phyloP scores from a whole-genome alignment of 306 rosid genomes.

The Malus asiatica region DNA sequence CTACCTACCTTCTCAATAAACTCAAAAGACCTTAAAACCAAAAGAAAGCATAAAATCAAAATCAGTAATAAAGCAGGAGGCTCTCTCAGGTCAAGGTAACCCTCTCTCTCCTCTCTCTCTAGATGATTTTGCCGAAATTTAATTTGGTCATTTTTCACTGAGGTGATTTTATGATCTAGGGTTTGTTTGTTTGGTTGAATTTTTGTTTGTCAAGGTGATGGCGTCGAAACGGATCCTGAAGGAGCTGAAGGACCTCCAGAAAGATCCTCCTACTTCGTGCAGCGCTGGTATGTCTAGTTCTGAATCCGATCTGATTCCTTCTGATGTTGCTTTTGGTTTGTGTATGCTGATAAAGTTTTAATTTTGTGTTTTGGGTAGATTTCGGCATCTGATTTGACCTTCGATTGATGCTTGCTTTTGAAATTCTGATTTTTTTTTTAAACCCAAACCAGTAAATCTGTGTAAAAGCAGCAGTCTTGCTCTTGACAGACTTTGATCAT shows the following conservation, averaged over 20 bases:
- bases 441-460: neutral
- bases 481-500: neutral
- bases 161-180: neutral
- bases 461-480: neutral
- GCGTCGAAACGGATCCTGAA: conserved; percentile 65
- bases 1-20: neutral
- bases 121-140: neutral
- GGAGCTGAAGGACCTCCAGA: conserved; percentile 69
- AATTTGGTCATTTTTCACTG: neutral
- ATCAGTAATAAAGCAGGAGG: conserved; percentile 1
- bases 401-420: neutral
- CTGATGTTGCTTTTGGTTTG: neutral
- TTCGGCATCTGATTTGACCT: neutral
- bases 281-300: conserved; percentile 42
- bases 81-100: neutral
- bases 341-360: neutral
- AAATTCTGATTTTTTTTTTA: neutral
- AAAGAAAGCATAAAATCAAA: neutral
- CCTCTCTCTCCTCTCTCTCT: neutral
- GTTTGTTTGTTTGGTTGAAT: neutral
- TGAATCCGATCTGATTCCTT: neutral
- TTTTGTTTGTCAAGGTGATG: conserved; percentile 20
- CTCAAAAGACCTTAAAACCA: neutral
- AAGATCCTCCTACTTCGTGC: conserved; percentile 78
- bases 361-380: neutral